A percentile compares a stretch with the other conserved stretches of the same genome.
These are phyloP conservation scores for Amanita polypyramis DNA, from an alignment of 768 basidiomycete genomes.

Conservation along the genomic window DNA sequence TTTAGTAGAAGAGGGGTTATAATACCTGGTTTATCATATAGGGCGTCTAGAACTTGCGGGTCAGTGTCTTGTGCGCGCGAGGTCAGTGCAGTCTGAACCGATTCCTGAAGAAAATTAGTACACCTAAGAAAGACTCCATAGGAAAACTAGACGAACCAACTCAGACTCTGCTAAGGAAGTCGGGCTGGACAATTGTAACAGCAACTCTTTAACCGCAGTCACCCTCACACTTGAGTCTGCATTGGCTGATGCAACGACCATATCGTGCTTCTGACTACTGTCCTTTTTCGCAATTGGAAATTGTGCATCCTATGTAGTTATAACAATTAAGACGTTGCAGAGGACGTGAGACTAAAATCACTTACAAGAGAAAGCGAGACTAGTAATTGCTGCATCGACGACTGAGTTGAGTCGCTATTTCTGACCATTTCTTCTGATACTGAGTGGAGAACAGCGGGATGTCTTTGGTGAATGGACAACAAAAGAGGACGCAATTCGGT, in stretches of 20 bases:
- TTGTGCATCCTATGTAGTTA: constrained; percentile 5
- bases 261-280: constrained; percentile 18
- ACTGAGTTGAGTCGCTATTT: constrained; percentile 25
- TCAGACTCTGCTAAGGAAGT: constrained; percentile 25
- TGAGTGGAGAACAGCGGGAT: constrained; percentile 22
- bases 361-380: constrained; percentile 50
- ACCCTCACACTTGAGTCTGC: constrained; percentile 52
- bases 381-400: constrained; percentile 41
- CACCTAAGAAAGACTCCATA: not conserved
- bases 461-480: constrained; percentile 52
- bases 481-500: constrained; percentile 25
- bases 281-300: not conserved
- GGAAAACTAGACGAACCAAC: constrained; percentile 24
- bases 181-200: constrained; percentile 25
- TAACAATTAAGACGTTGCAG: not conserved
- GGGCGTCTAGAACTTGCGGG: constrained; percentile 45
- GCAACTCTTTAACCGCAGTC: constrained; percentile 47
- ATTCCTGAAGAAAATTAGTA: constrained; percentile 26
- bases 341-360: not conserved
- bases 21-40: constrained; percentile 46
- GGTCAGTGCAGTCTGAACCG: constrained; percentile 52
- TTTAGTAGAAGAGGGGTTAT: constrained; percentile 36
- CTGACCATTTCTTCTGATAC: constrained; percentile 8
- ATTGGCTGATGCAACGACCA: constrained; percentile 46
- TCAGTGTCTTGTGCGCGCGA: constrained; percentile 62